A percentile compares a stretch with the other conserved stretches of the same genome.
Evolutionary conservation across 768 basidiomycete genomes (phyloP).

Genomic region (Pulveroboletus sp.): DNA sequence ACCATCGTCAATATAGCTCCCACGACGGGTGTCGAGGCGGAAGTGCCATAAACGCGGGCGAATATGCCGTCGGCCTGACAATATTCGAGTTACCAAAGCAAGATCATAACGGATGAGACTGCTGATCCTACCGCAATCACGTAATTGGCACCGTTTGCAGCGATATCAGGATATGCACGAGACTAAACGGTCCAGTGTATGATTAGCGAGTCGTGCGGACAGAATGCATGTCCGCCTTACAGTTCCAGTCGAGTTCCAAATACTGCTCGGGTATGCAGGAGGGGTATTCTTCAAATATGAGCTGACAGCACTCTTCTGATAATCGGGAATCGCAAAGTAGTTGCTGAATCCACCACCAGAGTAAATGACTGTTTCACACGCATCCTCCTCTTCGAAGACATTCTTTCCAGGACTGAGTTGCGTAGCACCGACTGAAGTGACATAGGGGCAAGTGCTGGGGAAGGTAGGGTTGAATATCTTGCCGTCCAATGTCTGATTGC

Average conservation of each 20-base stretch:
- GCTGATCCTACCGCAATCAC: slow-evolving; percentile 15
- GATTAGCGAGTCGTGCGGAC: slow-evolving; percentile 6
- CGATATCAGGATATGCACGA: slow-evolving; percentile 56
- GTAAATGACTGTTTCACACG: slow-evolving; percentile 43
- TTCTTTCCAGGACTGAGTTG: slow-evolving; percentile 43
- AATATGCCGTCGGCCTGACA: slow-evolving; percentile 37
- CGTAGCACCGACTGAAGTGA: slow-evolving; percentile 67
- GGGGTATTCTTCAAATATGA: slow-evolving; percentile 40
- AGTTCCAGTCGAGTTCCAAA: slow-evolving; percentile 46
- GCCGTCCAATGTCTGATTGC: slow-evolving; percentile 39
- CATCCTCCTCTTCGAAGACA: slow-evolving; percentile 41
- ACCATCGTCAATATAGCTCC: slow-evolving; percentile 56
- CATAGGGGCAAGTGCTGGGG: slow-evolving; percentile 52
- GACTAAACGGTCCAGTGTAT: slow-evolving; percentile 30
- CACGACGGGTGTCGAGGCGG: slow-evolving; percentile 59
- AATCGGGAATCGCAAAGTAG: slow-evolving; percentile 50
- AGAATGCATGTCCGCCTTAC: slow-evolving; percentile 14
- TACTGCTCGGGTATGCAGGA: slow-evolving; percentile 36
- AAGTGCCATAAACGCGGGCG: slow-evolving; percentile 46
- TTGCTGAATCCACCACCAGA: slow-evolving; percentile 52
- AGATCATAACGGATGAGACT: slow-evolving; percentile 1
- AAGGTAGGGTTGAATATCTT: slow-evolving; percentile 54
- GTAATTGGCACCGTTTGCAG: slow-evolving; percentile 48
- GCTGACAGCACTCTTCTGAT: slow-evolving; percentile 45
- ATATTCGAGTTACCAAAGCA: slow-evolving; percentile 8